Evolutionary conservation across 164 flowering plant species (phyloP), one percentile per base, ranked within the genome.

Genomic region (Umbilicus rupestris): DNA sequence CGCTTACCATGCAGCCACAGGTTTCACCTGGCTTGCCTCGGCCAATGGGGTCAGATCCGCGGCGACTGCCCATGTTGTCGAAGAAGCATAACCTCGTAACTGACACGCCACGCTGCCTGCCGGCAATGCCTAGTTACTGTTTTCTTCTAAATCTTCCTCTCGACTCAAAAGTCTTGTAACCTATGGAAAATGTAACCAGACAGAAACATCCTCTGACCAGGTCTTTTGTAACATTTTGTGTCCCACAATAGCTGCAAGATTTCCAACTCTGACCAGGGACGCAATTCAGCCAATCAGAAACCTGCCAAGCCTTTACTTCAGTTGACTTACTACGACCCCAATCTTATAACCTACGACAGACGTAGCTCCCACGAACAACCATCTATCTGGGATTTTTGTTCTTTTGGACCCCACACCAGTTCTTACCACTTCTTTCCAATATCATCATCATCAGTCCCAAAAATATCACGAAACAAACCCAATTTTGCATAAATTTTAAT

Each of bases 31-130:
- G 33, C 68, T 12, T 92, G 96, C 82, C 73, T 92, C 74, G 74
- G 75, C 63, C 92, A 92, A 0, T 92, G 94, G 97, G 77, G 89
- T 64, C 75, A 77, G 69, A 73, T 71, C 63, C 80, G 94, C 65
- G 97, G 92, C 3, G 94, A 86, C 74, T 92, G 98, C 80, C 98
- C 98, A 3, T 84, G 86, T 67, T 89, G 98, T 64, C 81, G 95
- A 30, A 77, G 71, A 66, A 71, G 39, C 64, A 78, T 91, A 67
- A 63, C 49, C 39, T 60, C 11, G 30, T 31, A 58, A 22, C 5
- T 16, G 19, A 15, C 37, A 29, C 1, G 37, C 28, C 62, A 26
- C 5, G 35, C 15, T 5, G 15, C 33, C 30, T 15, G 19, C 3
- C n/a, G 0, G 5, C 30, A 55, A 12, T 15, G n/a, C n/a, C n/a